Percentiles rank a stretch among this genome's conserved stretches.
These are phyloP conservation scores for Alopecurus myosuroides DNA, from an alignment of 176 grass and related monocot genomes.

Conservation along the genomic window DNA sequence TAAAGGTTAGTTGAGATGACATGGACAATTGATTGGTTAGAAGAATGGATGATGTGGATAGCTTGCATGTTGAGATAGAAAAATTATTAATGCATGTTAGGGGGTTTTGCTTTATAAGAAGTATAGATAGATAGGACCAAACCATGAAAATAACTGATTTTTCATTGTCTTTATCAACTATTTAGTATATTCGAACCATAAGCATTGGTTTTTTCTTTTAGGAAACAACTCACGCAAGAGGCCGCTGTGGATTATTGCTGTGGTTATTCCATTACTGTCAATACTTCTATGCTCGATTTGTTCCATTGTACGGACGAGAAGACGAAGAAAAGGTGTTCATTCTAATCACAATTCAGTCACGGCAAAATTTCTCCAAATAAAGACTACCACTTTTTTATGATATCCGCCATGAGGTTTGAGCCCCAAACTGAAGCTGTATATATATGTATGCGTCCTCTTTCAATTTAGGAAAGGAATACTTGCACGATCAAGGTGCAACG, in stretches of 20 bases:
- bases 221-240: not conserved
- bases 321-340: not conserved
- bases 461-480: not conserved
- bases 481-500: not conserved
- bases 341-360: not conserved
- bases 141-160: not conserved
- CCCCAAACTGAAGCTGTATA: not conserved
- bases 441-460: not conserved
- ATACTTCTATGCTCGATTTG: not conserved
- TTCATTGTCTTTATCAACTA: not conserved
- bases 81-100: no score
- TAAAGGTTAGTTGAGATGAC: no score
- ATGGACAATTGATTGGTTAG: no score
- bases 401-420: not conserved
- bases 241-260: constrained; percentile 9
- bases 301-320: not conserved
- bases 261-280: not conserved
- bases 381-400: not conserved
- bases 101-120: no score
- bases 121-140: no score
- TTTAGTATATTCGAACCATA: not conserved
- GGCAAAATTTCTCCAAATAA: not conserved
- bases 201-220: not conserved
- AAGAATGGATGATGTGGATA: no score
- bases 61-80: no score